Evolutionary conservation across 2,329 filamentous ascomycete genomes (phyloP).

Genomic region (Aspergillus bombycis): DNA sequence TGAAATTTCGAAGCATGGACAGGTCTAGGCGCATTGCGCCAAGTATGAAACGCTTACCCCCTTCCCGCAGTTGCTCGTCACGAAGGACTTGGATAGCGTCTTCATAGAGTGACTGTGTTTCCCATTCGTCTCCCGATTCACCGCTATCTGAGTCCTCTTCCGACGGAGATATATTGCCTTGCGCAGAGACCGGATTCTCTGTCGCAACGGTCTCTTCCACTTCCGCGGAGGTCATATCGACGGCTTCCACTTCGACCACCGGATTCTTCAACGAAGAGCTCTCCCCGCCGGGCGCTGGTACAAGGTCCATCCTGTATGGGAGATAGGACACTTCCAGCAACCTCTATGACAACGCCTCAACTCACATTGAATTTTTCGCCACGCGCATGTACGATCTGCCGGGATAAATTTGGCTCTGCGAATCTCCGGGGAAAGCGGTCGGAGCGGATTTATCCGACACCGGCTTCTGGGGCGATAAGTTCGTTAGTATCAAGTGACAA

Average conservation of each 20-base stretch:
- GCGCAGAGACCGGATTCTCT: constrained; percentile 31
- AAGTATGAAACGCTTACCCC: constrained; percentile 48
- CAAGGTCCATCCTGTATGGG: constrained; percentile 43
- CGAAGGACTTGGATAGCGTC: constrained; percentile 63
- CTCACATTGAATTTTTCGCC: constrained; percentile 38
- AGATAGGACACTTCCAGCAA: constrained; percentile 36
- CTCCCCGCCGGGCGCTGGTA: constrained; percentile 39
- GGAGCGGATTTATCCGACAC: constrained; percentile 36
- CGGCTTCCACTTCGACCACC: constrained; percentile 40
- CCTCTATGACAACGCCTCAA: constrained; percentile 30
- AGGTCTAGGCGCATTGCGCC: constrained; percentile 17
- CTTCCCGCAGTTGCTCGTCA: constrained; percentile 53
- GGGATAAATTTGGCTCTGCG: constrained; percentile 33
- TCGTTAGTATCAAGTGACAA: constrained; percentile 7
- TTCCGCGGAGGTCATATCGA: constrained; percentile 31
- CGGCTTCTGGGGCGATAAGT: constrained; percentile 16
- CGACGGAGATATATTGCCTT: constrained; percentile 37
- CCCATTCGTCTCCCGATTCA: constrained; percentile 54
- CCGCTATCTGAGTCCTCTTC: constrained; percentile 42
- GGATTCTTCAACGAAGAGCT: constrained; percentile 37
- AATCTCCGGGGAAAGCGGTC: constrained; percentile 26
- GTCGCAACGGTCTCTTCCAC: constrained; percentile 25
- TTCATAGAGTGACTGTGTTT: constrained; percentile 66
- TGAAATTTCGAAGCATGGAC: constrained; percentile 11
- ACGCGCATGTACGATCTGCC: constrained; percentile 23